phyloP scores from a whole-genome alignment of 2,329 filamentous ascomycete genomes.

The Neonectria ditissima region DNA sequence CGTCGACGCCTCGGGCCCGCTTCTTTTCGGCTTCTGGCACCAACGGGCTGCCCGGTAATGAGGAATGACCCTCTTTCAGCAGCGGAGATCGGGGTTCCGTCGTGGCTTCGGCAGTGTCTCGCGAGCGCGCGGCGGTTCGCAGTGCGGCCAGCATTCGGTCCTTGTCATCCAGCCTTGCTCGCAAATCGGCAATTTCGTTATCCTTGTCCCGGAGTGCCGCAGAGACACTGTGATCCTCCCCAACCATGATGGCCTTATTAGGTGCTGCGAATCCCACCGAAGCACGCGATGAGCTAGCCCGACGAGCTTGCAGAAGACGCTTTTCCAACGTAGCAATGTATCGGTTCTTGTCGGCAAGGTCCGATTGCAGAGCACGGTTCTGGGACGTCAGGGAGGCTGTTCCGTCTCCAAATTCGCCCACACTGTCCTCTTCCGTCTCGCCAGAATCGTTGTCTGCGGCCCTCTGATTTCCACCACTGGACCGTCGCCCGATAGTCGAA shows the following conservation, averaged over 20 bases:
- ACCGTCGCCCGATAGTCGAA: slow-evolving; percentile 69
- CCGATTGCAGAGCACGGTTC: slow-evolving; percentile 91
- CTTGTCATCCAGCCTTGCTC: slow-evolving; percentile 91
- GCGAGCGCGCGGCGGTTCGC: slow-evolving; percentile 84
- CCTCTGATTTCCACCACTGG: slow-evolving; percentile 56
- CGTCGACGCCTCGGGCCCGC: slow-evolving; percentile 80
- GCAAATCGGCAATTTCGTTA: slow-evolving; percentile 90
- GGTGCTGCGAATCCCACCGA: slow-evolving; percentile 76
- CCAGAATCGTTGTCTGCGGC: slow-evolving; percentile 57
- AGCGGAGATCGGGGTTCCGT: slow-evolving; percentile 49
- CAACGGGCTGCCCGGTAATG: slow-evolving; percentile 28
- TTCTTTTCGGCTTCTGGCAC: slow-evolving; percentile 55
- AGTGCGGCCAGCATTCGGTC: slow-evolving; percentile 92
- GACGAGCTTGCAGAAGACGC: slow-evolving; percentile 86
- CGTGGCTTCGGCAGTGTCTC: slow-evolving; percentile 78
- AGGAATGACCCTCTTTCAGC: slow-evolving; percentile 32
- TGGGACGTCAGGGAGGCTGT: slow-evolving; percentile 85
- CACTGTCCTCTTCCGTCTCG: slow-evolving; percentile 74
- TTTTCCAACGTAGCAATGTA: slow-evolving; percentile 97
- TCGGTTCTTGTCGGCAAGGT: slow-evolving; percentile 94
- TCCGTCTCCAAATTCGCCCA: slow-evolving; percentile 88
- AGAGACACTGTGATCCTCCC: slow-evolving; percentile 82
- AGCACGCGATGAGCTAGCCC: slow-evolving; percentile 89
- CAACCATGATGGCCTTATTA: slow-evolving; percentile 74
- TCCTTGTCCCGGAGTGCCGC: slow-evolving; percentile 87